Evolutionary conservation across 371 early-diverging fungal genomes (phyloP), one percentile per base, ranked within the genome.

Genomic region (Mortierella sp.): DNA sequence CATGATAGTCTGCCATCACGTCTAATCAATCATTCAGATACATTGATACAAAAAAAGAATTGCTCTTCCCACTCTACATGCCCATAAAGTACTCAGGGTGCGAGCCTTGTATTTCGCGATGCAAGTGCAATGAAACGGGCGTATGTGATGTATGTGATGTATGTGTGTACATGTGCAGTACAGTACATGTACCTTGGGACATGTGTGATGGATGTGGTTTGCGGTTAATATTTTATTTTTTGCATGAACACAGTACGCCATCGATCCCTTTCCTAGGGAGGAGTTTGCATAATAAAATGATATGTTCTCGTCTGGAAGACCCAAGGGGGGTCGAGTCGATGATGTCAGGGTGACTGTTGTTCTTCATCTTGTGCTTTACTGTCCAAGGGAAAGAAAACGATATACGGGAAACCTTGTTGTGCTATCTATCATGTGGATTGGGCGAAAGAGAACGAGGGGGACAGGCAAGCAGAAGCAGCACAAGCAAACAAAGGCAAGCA

Each of bases 341-440:
- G 68, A 65, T 65, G 68, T 65, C 68, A 65, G 34, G 21, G 68
- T 65, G 68, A 65, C 68, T 65, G 68, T 10, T 65, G 10, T 65
- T 65, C 38, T 38, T 38, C n/a, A n/a, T n/a, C n/a, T n/a, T 34
- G 34, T 9, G 21, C 28, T 13, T 21, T 6, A 0, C 24, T 19
- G 14, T 63, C 19, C 63, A 19, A 19, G 63, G 34, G 63, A 19
- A 63, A 63, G 6, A 19, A 34, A 50, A 16, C 50, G 24, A 8
- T 24, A 31, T 24, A 38, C 42, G 5, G 42, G 42, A 65, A 65
- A 65, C 42, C 68, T 38, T 65, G 68, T 65, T 24, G 24, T 16
- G 14, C 50, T 3, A 50, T 65, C 38, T 34, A 42, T 65, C 68
- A 65, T 65, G 68, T 38, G 68, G 42, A 65, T 65, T 65, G 68